These are phyloP conservation scores for Neolentinus lepideus DNA, from an alignment of 1,284 basidiomycete species.

Conservation along the genomic window DNA sequence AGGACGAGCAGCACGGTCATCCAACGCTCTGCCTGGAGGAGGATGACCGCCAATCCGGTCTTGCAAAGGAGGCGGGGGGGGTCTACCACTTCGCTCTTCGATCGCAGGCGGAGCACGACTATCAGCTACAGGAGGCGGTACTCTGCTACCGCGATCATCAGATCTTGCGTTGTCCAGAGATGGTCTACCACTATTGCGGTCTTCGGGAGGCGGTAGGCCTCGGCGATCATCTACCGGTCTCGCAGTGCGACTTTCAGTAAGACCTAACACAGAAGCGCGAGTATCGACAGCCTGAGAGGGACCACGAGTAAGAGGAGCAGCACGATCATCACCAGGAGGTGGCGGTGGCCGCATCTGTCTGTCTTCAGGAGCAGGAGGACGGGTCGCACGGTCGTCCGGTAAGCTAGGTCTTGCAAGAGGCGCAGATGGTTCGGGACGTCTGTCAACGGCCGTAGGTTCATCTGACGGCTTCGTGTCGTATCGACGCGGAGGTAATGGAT, in stretches of 20 bases:
- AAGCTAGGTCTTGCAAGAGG: background rate
- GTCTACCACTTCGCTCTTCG: background rate
- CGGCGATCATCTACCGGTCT: background rate
- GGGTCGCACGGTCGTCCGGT: slow-evolving; percentile 8
- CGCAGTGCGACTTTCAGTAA: background rate
- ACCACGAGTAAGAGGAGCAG: slow-evolving; percentile 5
- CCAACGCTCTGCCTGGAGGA: background rate
- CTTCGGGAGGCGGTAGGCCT: background rate
- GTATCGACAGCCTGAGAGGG: background rate
- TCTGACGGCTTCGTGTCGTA: background rate
- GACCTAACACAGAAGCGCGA: background rate
- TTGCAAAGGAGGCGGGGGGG: background rate
- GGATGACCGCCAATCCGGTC: background rate
- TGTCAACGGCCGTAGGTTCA: slow-evolving; percentile 1
- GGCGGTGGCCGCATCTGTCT: slow-evolving; percentile 10
- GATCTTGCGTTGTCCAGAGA: too few relatives aligned
- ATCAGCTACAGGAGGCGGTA: background rate
- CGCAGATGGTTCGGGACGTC: background rate
- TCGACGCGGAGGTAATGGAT: slow-evolving; percentile 1
- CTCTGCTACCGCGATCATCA: background rate
- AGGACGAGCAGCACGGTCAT: background rate
- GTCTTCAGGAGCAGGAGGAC: slow-evolving; percentile 13
- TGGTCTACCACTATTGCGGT: background rate
- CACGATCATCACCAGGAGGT: slow-evolving; percentile 10
- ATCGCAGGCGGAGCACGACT: background rate